Evolutionary conservation across 1,284 basidiomycete species (phyloP), one percentile per base, ranked within the genome.

Genomic region (Cutaneotrichosporon spelunceum): DNA sequence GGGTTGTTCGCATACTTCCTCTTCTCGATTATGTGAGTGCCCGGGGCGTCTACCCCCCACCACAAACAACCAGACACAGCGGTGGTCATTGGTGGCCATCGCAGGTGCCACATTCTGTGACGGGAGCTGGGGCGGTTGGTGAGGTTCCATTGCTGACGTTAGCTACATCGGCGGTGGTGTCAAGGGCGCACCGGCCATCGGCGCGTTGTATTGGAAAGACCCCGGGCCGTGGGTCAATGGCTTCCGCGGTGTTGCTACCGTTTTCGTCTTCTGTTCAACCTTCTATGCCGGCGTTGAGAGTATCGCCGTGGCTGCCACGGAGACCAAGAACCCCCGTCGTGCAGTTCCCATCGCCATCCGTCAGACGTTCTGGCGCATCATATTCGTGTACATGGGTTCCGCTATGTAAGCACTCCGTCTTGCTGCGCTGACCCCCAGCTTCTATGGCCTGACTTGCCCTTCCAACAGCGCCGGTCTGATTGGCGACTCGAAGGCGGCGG

Each of bases 381-480:
- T 81, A 33, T 68, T 84, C 63, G 83, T 93, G 75, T 93, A 93
- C 80, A 85, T 91, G 68, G 80, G 61, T 33, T 78, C 78, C 44
- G 76, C 78, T 36, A 76, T 84, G 57, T 42, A 9, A 42, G 39
- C 19, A 8, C 11, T 16, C 39, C 1, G 19, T 19, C 4, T 5
- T 16, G 19, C 16, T 4, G 19, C n/a, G 8, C 39, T 42, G 19
- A 42, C 19, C 16, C 4, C 19, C 19, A 42, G 39, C 39, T 79
- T 91, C 65, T 89, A 92, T 65, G 90, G 90, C 53, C 78, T 92
- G 26, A 83, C 92, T 60, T 88, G 91, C 10, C 86, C 89, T 2
- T 88, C 84, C 44, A 86, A 84, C 72, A 81, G 87, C 60, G 70
- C 78, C 0, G 76, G 83, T 21, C 84, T 93, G 29, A 78, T 84